Evolutionary conservation across 2,329 filamentous ascomycete genomes (phyloP).

Genomic region (Colletotrichum camelliae): DNA sequence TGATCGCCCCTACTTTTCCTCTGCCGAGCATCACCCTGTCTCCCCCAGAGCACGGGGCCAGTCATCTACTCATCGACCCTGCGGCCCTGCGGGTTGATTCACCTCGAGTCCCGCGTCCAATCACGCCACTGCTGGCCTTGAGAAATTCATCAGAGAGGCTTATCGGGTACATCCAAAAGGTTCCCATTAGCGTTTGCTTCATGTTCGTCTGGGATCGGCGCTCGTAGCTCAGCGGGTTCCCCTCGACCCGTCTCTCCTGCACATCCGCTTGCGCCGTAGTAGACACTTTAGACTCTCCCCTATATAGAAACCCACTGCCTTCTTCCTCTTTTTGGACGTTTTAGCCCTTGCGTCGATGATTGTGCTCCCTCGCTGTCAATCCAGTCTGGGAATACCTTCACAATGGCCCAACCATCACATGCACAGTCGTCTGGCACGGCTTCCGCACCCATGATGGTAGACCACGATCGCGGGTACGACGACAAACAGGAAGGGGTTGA

Average conservation of each 20-base stretch:
- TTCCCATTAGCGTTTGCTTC: conserved; percentile 22
- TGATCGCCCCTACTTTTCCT: neutral
- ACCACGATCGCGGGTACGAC: conserved; percentile 30
- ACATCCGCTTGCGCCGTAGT: neutral
- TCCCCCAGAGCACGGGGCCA: neutral
- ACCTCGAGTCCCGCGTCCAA: neutral
- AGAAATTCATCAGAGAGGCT: neutral
- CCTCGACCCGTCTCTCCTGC: neutral
- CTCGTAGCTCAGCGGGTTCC: conserved; percentile 14
- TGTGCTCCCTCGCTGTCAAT: conserved; percentile 9
- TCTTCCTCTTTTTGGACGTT: conserved; percentile 4
- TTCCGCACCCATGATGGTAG: conserved; percentile 24
- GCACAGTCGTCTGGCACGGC: conserved; percentile 38
- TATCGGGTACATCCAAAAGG: conserved; percentile 5
- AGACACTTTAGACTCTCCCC: conserved; percentile 21
- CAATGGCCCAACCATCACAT: conserved; percentile 35
- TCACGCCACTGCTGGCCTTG: neutral
- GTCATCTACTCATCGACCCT: neutral
- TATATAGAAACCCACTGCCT: conserved; percentile 24
- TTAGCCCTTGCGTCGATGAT: neutral
- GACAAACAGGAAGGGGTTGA: conserved; percentile 32
- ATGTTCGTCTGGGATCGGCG: conserved; percentile 24
- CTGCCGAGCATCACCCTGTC: conserved; percentile 12
- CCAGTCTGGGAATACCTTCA: conserved; percentile 22
- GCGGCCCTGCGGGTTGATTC: conserved; percentile 7